Base-by-base conservation (phyloP, 2,329 filamentous ascomycete species). In the Dactylonectria estremocensis region DNA sequence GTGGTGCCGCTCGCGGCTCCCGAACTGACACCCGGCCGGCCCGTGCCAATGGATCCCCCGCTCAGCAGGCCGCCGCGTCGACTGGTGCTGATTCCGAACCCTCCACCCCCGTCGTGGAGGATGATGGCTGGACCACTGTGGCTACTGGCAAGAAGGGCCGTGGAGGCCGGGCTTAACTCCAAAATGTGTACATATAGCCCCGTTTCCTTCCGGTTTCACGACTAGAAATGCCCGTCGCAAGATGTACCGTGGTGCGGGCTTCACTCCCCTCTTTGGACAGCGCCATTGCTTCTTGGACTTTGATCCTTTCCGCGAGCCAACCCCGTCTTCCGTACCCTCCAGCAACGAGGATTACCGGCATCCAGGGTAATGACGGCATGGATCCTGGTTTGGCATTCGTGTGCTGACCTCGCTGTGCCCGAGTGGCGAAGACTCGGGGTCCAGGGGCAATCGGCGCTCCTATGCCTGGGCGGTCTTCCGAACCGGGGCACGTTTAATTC, bases 51-150 rank as follows among this genome's bases (percentile, higher is more conserved):
- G 86, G 86, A 64, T 77, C 82, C 11, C 75, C 83, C 66, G 76
- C 77, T 55, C 79, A 80, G 73, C 81, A 81, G 70, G 76, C 78
- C 69, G 74, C 78, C 13, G 75, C 78, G 49, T 75, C 71, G 33
- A 8, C 48, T 16, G 78, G 73, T 43, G 78, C 71, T 33, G 79
- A 75, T 43, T 78, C 73, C 43, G 72, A 77, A 61, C 66, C 74
- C 37, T 72, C 81, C 40, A 80, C 82, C 57, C 79, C 82, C 45
- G 79, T 83, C 56, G 87, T 89, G 53, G 89, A 89, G 43, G 89
- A 77, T 3, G 75, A 91, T 77, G 90, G 90, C 72, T 92, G 90
- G 90, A 90, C 88, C 69, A 91, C 88, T 28, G 90, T 81, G 66
- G 74, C 79, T 35, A 79, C 79, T 35, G 79, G 81, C 37, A 79